Evolutionary conservation across 1,284 basidiomycete genomes (phyloP).

Genomic region (Ceratobasidium sp.): DNA sequence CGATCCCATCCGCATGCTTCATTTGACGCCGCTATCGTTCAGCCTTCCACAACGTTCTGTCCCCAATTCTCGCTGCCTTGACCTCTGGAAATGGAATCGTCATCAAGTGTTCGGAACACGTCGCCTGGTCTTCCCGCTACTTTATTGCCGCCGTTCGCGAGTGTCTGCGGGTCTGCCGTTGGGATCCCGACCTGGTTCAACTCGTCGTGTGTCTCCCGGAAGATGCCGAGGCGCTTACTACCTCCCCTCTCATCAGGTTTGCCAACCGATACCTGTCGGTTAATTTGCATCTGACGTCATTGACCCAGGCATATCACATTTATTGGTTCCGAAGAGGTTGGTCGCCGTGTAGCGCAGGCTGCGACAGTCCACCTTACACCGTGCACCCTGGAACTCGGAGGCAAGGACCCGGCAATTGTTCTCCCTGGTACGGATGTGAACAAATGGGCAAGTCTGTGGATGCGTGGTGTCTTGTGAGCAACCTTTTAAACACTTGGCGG

Average conservation of each 20-base stretch:
- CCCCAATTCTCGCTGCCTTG: conserved; percentile 88
- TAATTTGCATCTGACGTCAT: background rate
- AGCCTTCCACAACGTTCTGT: conserved; percentile 94
- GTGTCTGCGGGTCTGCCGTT: conserved; percentile 80
- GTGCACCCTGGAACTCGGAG: conserved; percentile 90
- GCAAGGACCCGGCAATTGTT: conserved; percentile 83
- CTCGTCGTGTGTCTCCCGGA: conserved; percentile 90
- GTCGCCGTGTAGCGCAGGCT: conserved; percentile 81
- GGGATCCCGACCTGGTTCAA: conserved; percentile 85
- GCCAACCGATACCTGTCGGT: conserved; percentile 38
- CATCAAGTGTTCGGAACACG: conserved; percentile 93
- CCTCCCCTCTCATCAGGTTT: conserved; percentile 76
- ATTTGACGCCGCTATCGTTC: conserved; percentile 27
- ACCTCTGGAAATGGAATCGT: conserved; percentile 93
- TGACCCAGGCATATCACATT: conserved; percentile 75
- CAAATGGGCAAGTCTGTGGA: conserved; percentile 76
- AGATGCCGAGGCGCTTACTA: conserved; percentile 83
- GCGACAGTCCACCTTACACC: conserved; percentile 89
- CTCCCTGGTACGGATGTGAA: conserved; percentile 77
- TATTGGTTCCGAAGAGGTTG: conserved; percentile 93
- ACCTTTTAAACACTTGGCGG: too few relatives aligned
- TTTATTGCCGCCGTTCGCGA: conserved; percentile 80
- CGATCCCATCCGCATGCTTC: background rate
- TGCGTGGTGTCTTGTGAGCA: conserved; percentile 91
- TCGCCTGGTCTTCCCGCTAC: conserved; percentile 87